Evolutionary conservation across 225 moss, liverwort and hornwort genomes (phyloP).

Genomic region (Polytrichum commune): DNA sequence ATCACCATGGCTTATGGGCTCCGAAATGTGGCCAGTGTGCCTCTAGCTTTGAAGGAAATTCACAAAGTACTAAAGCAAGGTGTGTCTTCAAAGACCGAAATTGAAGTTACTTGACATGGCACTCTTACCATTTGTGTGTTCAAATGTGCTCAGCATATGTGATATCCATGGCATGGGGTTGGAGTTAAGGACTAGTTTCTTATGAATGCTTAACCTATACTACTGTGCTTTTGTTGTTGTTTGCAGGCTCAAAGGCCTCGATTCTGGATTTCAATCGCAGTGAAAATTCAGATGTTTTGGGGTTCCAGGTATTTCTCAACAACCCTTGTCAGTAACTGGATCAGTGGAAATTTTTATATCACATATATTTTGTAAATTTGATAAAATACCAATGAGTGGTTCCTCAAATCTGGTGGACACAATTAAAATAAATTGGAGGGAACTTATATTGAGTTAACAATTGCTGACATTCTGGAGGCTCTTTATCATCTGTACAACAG

Average conservation of each 20-base stretch:
- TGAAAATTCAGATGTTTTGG: constrained; percentile 40
- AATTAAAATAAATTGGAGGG: too few species aligned
- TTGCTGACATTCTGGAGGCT: too few species aligned
- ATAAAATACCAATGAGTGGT: too few species aligned
- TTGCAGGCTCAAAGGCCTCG: constrained; percentile 53
- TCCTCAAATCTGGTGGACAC: too few species aligned
- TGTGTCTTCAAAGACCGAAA: not conserved
- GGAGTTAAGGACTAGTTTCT: not conserved
- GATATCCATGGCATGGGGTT: not conserved
- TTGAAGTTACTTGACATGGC: too few species aligned
- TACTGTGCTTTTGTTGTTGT: not conserved
- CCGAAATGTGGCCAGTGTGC: constrained; percentile 79
- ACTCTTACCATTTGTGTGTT: not conserved
- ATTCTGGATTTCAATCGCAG: constrained; percentile 89
- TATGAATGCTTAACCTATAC: not conserved
- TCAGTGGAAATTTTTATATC: too few species aligned
- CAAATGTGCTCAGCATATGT: not conserved
- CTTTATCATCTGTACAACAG: too few species aligned
- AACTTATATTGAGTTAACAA: too few species aligned
- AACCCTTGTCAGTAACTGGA: too few species aligned
- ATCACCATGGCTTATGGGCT: constrained; percentile 97
- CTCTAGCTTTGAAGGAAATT: constrained; percentile 67
- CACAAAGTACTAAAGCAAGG: constrained; percentile 65
- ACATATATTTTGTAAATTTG: too few species aligned
- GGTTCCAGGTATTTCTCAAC: constrained; percentile 41